A percentile compares a stretch with the other conserved stretches of the same genome.
These are phyloP conservation scores for Thraustochytrium striatum DNA, from an alignment of 352 stramenopile species.

Conservation along the genomic window DNA sequence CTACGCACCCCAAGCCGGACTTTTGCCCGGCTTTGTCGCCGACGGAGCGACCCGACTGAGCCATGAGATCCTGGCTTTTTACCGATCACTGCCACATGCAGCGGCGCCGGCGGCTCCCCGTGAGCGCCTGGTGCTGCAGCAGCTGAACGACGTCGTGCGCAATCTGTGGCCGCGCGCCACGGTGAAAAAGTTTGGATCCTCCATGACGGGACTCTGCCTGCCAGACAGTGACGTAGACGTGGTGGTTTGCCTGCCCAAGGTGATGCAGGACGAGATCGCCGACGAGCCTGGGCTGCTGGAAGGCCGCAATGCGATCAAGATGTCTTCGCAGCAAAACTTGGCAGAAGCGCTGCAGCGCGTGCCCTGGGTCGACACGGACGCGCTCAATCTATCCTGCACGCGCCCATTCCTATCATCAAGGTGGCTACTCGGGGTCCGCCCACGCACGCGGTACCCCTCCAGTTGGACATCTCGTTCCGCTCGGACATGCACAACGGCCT, in stretches of 20 bases:
- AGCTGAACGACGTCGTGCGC: constrained; percentile 58
- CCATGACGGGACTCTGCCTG: constrained; percentile 87
- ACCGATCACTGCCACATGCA: too few relatives aligned
- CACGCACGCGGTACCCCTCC: constrained; percentile 62
- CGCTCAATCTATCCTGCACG: constrained; percentile 95
- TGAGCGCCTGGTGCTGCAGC: background rate
- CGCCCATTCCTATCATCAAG: constrained; percentile 94
- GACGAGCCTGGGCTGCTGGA: constrained; percentile 89
- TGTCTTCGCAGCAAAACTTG: constrained; percentile 94
- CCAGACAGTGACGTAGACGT: constrained; percentile 94
- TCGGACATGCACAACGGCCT: constrained; percentile 89
- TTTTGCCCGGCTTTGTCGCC: too few relatives aligned
- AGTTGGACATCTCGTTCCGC: constrained; percentile 94
- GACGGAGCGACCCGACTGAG: too few relatives aligned
- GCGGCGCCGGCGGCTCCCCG: too few relatives aligned
- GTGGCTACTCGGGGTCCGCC: constrained; percentile 63
- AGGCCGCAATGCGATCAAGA: constrained; percentile 95
- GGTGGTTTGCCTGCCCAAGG: constrained; percentile 94
- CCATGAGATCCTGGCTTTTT: too few relatives aligned
- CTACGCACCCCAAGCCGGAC: too few relatives aligned
- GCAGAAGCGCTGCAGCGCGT: constrained; percentile 87
- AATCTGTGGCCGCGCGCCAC: constrained; percentile 88
- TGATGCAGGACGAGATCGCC: constrained; percentile 85
- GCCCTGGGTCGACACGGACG: constrained; percentile 80
- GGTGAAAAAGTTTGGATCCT: constrained; percentile 93